Evolutionary conservation across 2,329 filamentous ascomycete genomes (phyloP), one percentile per base, ranked within the genome.

Genomic region (Gyromitra esculenta): DNA sequence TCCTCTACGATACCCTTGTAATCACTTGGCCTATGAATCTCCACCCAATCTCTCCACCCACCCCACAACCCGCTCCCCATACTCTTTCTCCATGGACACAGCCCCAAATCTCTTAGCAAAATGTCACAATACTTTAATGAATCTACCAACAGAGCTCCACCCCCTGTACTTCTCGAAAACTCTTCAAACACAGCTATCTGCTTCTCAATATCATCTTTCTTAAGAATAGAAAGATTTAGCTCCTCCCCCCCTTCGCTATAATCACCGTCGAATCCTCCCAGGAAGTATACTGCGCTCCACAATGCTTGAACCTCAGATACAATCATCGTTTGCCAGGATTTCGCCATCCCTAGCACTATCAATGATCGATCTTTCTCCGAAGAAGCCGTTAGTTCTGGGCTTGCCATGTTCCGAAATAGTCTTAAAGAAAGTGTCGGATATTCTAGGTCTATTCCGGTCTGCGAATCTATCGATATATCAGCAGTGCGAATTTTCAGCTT

Each of bases 261-360:
- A 18, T 9, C 21, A 8, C 9, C 1, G 18, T 45, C 35, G 13
- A 71, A 63, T 2, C 45, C 67, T 13, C 57, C 67, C 6, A 43
- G 45, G 13, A 63, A 31, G 43, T 71, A 71, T 18, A 18, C 56
- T 1, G 13, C 35, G 4, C 67, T 45, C 56, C 67, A 63, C 21
- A 71, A 39, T 11, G 45, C 67, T 45, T 71, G 45, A 7, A 54
- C 45, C 13, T 71, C 67, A 18, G 57, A 62, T 25, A 63, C 67
- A 41, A 71, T 43, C 57, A 63, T 54, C 18, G 45, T 63, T 21
- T 71, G 45, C 67, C 57, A 71, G 13, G 25, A 13, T 43, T 71
- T 71, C 8, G 45, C 67, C 45, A 63, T 62, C 35, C 43, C 67
- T 4, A 71, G 11, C 21, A 63, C 56, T 15, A 70, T 43, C 18